Base-by-base conservation (phyloP, 2,329 filamentous ascomycete genomes). In the Calonectria henricotiae region DNA sequence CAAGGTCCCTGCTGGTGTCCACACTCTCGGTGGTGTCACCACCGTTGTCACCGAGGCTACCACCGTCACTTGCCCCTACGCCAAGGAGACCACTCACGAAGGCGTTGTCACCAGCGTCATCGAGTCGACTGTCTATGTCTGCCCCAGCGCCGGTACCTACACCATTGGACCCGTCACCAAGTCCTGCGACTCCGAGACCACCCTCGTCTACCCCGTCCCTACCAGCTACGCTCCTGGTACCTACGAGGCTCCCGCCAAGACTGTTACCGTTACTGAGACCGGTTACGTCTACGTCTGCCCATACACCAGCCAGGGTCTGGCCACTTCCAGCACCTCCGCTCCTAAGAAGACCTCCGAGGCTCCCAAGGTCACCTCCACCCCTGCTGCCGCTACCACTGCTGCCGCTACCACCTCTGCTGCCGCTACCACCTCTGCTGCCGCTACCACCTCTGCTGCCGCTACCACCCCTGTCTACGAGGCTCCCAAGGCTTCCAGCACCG, bases 131-230 rank as follows among this genome's bases (percentile, higher is more conserved):
- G 91, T 90, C 79, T 94, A 91, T 79, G 88, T 92, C 79, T 94
- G 92, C 90, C 92, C 92, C 72, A 86, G 86, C 61, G 86, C 92
- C 78, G 93, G 93, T 81, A 94, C 91, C 68, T 95, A 94, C 88
- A 94, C 91, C 80, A 91, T 95, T 76, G 90, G 87, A 74, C 90
- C 92, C 68, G 87, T 87, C 80, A 93, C 90, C 80, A 92, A 90
- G 75, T 86, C 85, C 39, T 86, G 90, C 74, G 83, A 86, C 68
- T 83, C 85, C 76, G 86, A 86, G 70, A 87, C 86, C 62, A 85
- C 87, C 74, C 84, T 92, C 67, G 88, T 90, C 78, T 91, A 91
- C 83, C 92, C 93, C 62, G 88, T 88, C 70, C 88, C 92, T 65
- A 89, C 89, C 74, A 89, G 85, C 77, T 90, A 90, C 83, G 84